Conservation (phyloP, 495 filamentous ascomycete species). For the Pyrenopolyporus hunteri region DNA sequence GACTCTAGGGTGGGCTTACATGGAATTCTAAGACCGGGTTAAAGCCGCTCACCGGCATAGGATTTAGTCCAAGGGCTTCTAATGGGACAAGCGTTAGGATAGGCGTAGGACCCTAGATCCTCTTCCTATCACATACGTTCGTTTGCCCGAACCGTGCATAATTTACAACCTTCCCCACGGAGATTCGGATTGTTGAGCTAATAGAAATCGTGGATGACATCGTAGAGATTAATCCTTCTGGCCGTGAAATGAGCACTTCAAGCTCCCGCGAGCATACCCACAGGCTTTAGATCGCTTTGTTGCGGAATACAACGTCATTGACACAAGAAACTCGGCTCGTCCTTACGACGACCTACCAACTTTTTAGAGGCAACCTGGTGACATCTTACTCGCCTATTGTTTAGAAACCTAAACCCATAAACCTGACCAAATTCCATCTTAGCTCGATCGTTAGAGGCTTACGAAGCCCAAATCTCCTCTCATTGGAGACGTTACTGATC, state of each 20-base stretch:
- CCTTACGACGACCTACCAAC: slow-evolving; percentile 1
- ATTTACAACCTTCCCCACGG: slow-evolving; percentile 2
- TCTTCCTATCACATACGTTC: no score
- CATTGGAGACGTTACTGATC: slow-evolving; percentile 26
- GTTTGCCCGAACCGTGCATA: slow-evolving; percentile 10
- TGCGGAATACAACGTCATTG: slow-evolving; percentile 2
- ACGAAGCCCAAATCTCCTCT: slow-evolving; percentile 16
- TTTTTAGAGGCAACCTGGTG: slow-evolving; percentile 6
- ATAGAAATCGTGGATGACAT: background rate
- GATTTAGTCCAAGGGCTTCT: no score
- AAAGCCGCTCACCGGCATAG: no score
- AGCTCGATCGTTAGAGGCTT: slow-evolving; percentile 2
- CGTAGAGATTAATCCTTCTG: no score
- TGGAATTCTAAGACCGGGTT: background rate
- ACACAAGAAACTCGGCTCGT: background rate
- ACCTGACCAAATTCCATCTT: background rate
- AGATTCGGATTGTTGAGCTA: background rate
- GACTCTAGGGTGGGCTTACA: background rate
- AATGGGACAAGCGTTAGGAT: no score
- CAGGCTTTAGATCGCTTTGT: background rate
- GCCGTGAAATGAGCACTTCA: background rate
- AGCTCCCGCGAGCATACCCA: no score
- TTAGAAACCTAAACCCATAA: slow-evolving; percentile 17
- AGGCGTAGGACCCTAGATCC: no score
- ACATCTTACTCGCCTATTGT: background rate